Percentiles rank a stretch among this genome's conserved stretches.
Conservation (phyloP, 148 eudicot species). For the Rhododendron kiyosumense region DNA sequence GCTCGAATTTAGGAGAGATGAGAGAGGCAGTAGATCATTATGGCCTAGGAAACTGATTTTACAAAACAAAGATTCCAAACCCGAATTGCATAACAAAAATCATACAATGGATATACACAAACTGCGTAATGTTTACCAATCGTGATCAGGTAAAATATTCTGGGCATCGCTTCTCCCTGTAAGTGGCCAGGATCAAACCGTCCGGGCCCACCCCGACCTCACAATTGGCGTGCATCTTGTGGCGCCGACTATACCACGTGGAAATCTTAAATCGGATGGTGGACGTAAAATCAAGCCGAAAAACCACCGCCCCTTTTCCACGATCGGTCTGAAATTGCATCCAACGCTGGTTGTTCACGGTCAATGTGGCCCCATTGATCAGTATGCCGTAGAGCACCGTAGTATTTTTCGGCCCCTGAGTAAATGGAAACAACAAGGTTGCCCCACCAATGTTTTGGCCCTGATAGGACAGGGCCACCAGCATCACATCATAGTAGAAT, state of each 20-base stretch:
- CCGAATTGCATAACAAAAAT: not conserved
- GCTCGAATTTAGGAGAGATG: too few species aligned
- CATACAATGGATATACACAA: not conserved
- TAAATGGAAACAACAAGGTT: conserved; percentile 41
- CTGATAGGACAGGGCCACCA: conserved; percentile 35
- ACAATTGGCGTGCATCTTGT: conserved; percentile 71
- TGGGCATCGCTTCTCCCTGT: conserved; percentile 44
- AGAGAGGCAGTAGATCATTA: too few species aligned
- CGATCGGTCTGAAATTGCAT: conserved; percentile 35
- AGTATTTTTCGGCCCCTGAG: conserved; percentile 59
- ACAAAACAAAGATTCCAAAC: not conserved
- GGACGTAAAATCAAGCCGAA: conserved; percentile 53
- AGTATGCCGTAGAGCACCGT: conserved; percentile 28
- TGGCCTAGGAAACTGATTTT: not conserved
- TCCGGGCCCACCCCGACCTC: conserved; percentile 49
- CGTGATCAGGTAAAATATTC: conserved; percentile 47
- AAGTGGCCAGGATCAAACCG: conserved; percentile 44
- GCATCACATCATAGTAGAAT: conserved; percentile 48
- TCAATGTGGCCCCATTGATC: conserved; percentile 37
- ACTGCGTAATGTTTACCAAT: not conserved
- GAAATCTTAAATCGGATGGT: conserved; percentile 67
- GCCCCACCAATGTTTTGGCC: conserved; percentile 46
- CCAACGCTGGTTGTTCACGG: conserved; percentile 43
- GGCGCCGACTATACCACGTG: conserved; percentile 46
- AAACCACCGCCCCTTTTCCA: conserved; percentile 34